Evolutionary conservation across 192 early-diverging fungal genomes (phyloP), one percentile per base, ranked within the genome.

Genomic region (Linnemannia exigua): DNA sequence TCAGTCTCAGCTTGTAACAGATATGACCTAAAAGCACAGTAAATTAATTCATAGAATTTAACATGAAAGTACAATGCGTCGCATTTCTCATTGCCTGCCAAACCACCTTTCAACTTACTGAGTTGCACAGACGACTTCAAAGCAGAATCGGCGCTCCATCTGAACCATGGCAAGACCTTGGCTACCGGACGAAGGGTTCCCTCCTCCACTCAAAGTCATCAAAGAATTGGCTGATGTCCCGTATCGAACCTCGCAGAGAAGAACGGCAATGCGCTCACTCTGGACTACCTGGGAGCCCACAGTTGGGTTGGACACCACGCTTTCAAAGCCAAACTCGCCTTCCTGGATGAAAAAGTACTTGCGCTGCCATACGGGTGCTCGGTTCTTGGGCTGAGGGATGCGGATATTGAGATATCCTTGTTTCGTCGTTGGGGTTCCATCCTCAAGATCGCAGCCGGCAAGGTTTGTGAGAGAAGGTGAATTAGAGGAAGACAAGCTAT

Each of bases 1-100:
- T 95, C 95, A 9, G 90, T 95, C 79, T 96, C 94, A 7, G 95
- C 95, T 83, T 92, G 91, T 19, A 93, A 67, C 17, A 92, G 47
- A 37, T 91, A 91, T 1, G 88, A 85, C 44, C 77, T 90, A 83
- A 44, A 67, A 47, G 11, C 50, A 9, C 12, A 37, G 33, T 46
- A 44, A 36, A 22, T n/a, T 46, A 44, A 79, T 28, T 6, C 36
- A 44, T 25, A 15, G 28, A n/a, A n/a, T n/a, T 63, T 63, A 63
- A 25, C 58, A 63, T 31, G 28, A 31, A 67, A 28, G 25, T 15
- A 67, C 28, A 36, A n/a, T 61, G 38, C 15, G 5, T 1, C 50
- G 5, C 17, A 19, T 3, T 17, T 51, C 19, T n/a, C 19, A 19
- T 51, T 47, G 19, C 22, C 22, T 7, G 11, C 48, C 5, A 22